A percentile compares a stretch with the other conserved stretches of the same genome.
Conservation (phyloP, 2,329 filamentous ascomycete genomes). For the Didymella exigua region DNA sequence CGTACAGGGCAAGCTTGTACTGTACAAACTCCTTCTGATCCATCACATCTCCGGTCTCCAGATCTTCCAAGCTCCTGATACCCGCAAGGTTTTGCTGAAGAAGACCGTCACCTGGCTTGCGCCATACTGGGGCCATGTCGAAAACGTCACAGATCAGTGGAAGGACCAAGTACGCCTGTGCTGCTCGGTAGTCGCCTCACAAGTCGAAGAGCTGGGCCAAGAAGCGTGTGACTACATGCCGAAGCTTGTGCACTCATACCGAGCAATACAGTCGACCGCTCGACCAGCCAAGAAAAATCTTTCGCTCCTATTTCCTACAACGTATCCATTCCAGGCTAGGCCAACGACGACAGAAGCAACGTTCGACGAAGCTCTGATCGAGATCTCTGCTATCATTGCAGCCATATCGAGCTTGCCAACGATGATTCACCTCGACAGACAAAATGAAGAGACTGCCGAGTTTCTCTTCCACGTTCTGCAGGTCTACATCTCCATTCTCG, state of each 20-base stretch:
- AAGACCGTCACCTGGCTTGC: slow-evolving; percentile 91
- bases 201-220: slow-evolving; percentile 76
- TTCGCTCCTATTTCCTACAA: slow-evolving; percentile 85
- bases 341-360: slow-evolving; percentile 63
- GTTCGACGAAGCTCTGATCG: slow-evolving; percentile 87
- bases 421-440: slow-evolving; percentile 76
- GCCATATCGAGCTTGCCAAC: slow-evolving; percentile 76
- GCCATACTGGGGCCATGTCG: slow-evolving; percentile 85
- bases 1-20: slow-evolving; percentile 86
- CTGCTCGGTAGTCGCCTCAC: slow-evolving; percentile 87
- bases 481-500: slow-evolving; percentile 86
- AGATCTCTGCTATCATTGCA: slow-evolving; percentile 85
- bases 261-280: slow-evolving; percentile 72
- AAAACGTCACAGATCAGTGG: slow-evolving; percentile 80
- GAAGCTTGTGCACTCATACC: slow-evolving; percentile 88
- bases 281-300: slow-evolving; percentile 65
- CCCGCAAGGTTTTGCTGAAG: slow-evolving; percentile 72
- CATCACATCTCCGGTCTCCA: slow-evolving; percentile 86
- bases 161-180: slow-evolving; percentile 91
- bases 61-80: slow-evolving; percentile 79
- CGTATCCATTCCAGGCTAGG: slow-evolving; percentile 86
- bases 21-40: slow-evolving; percentile 92
- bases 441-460: slow-evolving; percentile 73
- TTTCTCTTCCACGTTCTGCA: slow-evolving; percentile 80
- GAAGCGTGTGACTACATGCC: slow-evolving; percentile 89